Conservation (phyloP, 2,329 filamentous ascomycete species). For the Colletotrichum sublineola region DNA sequence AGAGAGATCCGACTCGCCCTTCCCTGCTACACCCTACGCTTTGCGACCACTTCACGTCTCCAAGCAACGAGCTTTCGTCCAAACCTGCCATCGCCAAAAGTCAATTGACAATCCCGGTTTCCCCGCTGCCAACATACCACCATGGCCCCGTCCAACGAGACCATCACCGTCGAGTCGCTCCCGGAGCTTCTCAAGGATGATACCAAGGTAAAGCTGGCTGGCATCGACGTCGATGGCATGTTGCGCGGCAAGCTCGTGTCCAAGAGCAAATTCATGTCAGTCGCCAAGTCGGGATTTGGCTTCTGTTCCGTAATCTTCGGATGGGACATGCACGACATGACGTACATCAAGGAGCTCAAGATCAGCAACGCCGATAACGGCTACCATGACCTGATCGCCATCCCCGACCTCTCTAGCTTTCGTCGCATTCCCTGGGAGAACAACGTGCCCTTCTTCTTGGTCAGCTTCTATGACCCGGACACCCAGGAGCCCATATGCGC, state of each 20-base stretch:
- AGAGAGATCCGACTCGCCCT: background rate
- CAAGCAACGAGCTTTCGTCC: constrained; percentile 29
- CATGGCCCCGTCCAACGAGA: constrained; percentile 46
- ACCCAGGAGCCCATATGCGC: constrained; percentile 78
- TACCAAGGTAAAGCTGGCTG: constrained; percentile 86
- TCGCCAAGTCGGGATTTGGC: constrained; percentile 85
- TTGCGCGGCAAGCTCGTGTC: constrained; percentile 91
- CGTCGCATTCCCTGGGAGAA: constrained; percentile 92
- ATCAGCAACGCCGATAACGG: constrained; percentile 94
- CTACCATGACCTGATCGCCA: constrained; percentile 86
- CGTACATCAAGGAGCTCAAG: constrained; percentile 85
- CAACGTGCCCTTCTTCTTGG: constrained; percentile 85
- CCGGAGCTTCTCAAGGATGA: constrained; percentile 77
- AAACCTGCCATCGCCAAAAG: constrained; percentile 33
- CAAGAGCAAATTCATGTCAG: constrained; percentile 91
- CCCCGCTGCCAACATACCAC: constrained; percentile 16
- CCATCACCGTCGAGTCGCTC: constrained; percentile 73
- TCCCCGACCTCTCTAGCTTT: constrained; percentile 83
- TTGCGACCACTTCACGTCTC: constrained; percentile 5
- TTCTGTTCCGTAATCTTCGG: constrained; percentile 96
- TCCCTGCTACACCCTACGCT: constrained; percentile 8
- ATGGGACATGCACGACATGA: constrained; percentile 97
- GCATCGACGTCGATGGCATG: constrained; percentile 88
- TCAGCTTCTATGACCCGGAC: constrained; percentile 87
- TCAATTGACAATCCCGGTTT: constrained; percentile 30